Base-by-base conservation (phyloP, 352 stramenopile species). In the Globisporangium iwayamae region DNA sequence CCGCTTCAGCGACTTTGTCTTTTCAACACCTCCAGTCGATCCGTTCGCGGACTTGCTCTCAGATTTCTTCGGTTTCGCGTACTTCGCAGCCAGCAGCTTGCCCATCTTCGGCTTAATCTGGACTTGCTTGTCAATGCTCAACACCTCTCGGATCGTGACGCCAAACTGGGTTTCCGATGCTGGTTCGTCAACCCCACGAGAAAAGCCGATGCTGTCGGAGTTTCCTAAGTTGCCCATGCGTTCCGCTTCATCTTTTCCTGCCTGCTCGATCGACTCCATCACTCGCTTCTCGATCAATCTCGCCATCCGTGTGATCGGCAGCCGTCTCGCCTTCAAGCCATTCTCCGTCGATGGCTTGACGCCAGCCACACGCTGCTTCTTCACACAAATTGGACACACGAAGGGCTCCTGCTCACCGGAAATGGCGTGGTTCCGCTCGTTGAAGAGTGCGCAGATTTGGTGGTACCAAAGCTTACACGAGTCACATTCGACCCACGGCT, bases 381-480 rank as follows among this genome's bases (percentile, higher is more conserved):
- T 90, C 20, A 92, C 84, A 66, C 87, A 95, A 60, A 95, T 90
- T 4, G 87, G 87, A 38, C 87, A 95, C 56, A 95, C 87, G 47
- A 95, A 95, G 11, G 82, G 81, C 63, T 95, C 83, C 64, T 95
- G 87, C 61, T 95, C 87, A 2, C 87, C 87, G 13, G 87, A 95
- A 43, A 95, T 95, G 0, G 96, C 95, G 73, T 99, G 98, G 66
- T 99, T 98, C 2, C 97, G 83, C 63, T 97, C 97, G 72, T 99
- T 99, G 75, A 99, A 99, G 11, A 99, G 84, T 34, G 96, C 97
- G 74, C 98, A 99, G 67, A 99, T 99, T 66, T 99, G 97, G 76
- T 99, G 98, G 50, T 99, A 98, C 97, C 97, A 99, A 34, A 98
- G 72, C 56, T 99, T 97, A 73, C 98, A 99, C 28, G 87, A 91